Conservation (phyloP, 371 early-diverging fungal species). For the Apophysomyces ossiformis region DNA sequence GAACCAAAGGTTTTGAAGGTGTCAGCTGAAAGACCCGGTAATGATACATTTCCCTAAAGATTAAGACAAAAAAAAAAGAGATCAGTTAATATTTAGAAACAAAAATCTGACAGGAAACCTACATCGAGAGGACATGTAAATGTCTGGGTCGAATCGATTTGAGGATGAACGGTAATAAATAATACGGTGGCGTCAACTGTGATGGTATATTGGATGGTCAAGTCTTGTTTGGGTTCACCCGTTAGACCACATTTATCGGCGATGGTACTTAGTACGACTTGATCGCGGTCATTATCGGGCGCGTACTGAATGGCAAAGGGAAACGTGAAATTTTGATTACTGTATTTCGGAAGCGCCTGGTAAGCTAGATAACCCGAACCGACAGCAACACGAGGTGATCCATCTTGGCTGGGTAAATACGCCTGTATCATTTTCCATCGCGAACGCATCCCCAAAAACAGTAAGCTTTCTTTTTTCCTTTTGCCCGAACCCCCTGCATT, state of each 20-base stretch:
- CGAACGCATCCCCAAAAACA: neutral
- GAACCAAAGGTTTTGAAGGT: no score
- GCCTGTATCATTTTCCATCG: constrained; percentile 32
- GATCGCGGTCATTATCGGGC: constrained; percentile 33
- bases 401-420: constrained; percentile 40
- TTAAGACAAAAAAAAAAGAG: neutral
- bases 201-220: constrained; percentile 44
- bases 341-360: constrained; percentile 43
- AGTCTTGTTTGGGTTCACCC: constrained; percentile 30
- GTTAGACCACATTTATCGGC: constrained; percentile 50
- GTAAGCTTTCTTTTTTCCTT: neutral
- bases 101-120: constrained; percentile 10
- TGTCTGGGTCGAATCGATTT: constrained; percentile 33
- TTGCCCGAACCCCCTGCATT: neutral
- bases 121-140: constrained; percentile 50
- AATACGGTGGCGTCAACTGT: constrained; percentile 37
- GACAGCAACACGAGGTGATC: constrained; percentile 30
- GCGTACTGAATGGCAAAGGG: constrained; percentile 54
- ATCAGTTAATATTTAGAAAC: neutral
- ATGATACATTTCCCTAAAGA: neutral
- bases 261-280: constrained; percentile 49
- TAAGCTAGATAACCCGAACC: constrained; percentile 51
- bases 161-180: constrained; percentile 43
- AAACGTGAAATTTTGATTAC: constrained; percentile 47
- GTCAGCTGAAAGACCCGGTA: neutral